These are phyloP conservation scores for Solanum chmielewskii DNA, from an alignment of 257 asterid genomes.

Conservation along the genomic window DNA sequence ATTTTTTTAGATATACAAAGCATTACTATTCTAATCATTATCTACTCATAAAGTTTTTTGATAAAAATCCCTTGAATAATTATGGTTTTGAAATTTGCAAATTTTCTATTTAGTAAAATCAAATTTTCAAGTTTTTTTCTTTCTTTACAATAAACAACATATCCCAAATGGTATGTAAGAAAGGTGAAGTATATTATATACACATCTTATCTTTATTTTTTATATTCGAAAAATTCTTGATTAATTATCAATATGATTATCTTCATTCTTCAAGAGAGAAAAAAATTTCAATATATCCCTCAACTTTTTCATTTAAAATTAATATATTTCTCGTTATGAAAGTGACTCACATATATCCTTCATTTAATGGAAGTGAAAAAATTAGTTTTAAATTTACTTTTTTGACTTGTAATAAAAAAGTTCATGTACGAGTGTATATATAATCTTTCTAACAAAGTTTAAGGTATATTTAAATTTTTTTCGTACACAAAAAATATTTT, in stretches of 20 bases:
- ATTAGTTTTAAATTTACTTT: too few relatives aligned
- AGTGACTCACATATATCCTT: too few relatives aligned
- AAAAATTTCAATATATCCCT: accelerated
- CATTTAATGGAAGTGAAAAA: not conserved
- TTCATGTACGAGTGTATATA: not conserved
- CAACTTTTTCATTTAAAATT: too few relatives aligned
- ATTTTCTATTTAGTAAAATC: too few relatives aligned
- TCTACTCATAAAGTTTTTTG: not conserved
- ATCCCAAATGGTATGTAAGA: not conserved
- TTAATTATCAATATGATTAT: not conserved
- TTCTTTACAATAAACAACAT: not conserved
- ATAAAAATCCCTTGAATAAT: not conserved
- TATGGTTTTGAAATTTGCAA: not conserved
- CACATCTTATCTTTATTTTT: not conserved
- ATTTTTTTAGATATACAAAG: not conserved
- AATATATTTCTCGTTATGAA: not conserved
- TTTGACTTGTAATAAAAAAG: not conserved
- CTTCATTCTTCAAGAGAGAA: too few relatives aligned
- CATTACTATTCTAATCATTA: not conserved
- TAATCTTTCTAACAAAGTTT: not conserved
- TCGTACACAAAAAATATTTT: not conserved
- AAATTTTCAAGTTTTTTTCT: not conserved
- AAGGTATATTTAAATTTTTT: too few relatives aligned
- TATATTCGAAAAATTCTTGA: too few relatives aligned
- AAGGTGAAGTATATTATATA: not conserved